Base-by-base conservation (phyloP, 2,329 filamentous ascomycete species). In the Penicillium hesseltinei region DNA sequence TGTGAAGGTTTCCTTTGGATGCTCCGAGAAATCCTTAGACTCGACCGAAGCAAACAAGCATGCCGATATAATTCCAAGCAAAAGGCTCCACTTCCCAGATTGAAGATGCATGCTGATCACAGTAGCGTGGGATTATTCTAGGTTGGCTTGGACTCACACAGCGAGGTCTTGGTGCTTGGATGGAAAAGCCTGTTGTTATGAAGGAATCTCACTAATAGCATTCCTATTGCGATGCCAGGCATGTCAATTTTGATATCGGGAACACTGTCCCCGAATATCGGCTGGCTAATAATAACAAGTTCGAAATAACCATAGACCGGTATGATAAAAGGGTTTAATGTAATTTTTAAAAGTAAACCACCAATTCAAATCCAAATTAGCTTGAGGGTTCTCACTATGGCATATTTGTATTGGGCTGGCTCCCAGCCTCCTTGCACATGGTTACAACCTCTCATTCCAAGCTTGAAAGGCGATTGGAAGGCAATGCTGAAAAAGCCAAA, bases 1-100 rank as follows among this genome's bases (percentile, higher is more conserved):
- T 15, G 61, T 59, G 52, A 58, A 66, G 6, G 40, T 53, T 21
- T 62, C 36, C 21, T 54, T 57, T 4, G 39, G 6, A 33, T n/a
- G 5, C 15, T 42, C 40, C 2, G 19, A 27, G 0, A 15, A 27
- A 33, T 36, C 21, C 13, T 36, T 21, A 10, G 45, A 29, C 15
- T 36, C 19, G 15, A 40, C 45, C 3, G 13, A 27, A 23, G 40
- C 15, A 19, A 56, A 51, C 15, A 54, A 11, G n/a, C 40, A 35
- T 8, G n/a, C 6, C 15, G 39, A 46, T 15, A 25, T 33, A 8
- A 29, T 2, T 33, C 15, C 7, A 40, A 54, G 27, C 17, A n/a
- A 29, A n/a, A 27, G 19, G 3, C 6, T 3, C 29, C 21, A 25
- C 17, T 13, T 25, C 10, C 13, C 2, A 19, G 5, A 8, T 13